Conservation (phyloP, 805 yeast genomes). For the Candida boidinii region DNA sequence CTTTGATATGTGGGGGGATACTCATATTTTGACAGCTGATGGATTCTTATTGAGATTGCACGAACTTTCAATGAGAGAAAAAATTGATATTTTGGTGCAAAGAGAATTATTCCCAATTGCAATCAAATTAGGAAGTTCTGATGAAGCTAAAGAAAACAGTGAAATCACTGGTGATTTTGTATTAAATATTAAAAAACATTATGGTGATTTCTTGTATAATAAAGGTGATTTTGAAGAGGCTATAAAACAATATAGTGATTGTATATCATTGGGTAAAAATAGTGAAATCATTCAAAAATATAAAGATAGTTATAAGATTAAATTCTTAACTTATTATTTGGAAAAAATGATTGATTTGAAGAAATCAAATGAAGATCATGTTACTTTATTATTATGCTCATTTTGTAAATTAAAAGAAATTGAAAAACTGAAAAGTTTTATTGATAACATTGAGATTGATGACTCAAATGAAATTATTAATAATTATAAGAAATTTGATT, state of each 20-base stretch:
- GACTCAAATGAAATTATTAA: conserved; percentile 27
- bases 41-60: conserved; percentile 63
- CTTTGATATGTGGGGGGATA: conserved; percentile 46
- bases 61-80: conserved; percentile 60
- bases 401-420: conserved; percentile 66
- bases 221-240: conserved; percentile 64
- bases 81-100: conserved; percentile 58
- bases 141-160: conserved; percentile 9
- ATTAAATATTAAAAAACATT: conserved; percentile 39
- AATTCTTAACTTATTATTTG: conserved; percentile 53
- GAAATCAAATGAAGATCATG: conserved; percentile 67
- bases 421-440: conserved; percentile 48
- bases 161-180: conserved; percentile 20
- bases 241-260: conserved; percentile 59
- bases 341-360: conserved; percentile 48
- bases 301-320: conserved; percentile 67
- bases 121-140: conserved; percentile 46
- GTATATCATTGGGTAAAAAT: conserved; percentile 40
- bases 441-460: conserved; percentile 29
- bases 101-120: conserved; percentile 71
- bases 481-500: conserved; percentile 45
- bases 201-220: conserved; percentile 66
- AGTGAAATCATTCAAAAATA: conserved; percentile 75
- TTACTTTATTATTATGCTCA: conserved; percentile 70
- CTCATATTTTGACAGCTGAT: conserved; percentile 61